These are phyloP conservation scores for Asterophora lycoperdoides DNA, from an alignment of 768 basidiomycete species.

Conservation along the genomic window DNA sequence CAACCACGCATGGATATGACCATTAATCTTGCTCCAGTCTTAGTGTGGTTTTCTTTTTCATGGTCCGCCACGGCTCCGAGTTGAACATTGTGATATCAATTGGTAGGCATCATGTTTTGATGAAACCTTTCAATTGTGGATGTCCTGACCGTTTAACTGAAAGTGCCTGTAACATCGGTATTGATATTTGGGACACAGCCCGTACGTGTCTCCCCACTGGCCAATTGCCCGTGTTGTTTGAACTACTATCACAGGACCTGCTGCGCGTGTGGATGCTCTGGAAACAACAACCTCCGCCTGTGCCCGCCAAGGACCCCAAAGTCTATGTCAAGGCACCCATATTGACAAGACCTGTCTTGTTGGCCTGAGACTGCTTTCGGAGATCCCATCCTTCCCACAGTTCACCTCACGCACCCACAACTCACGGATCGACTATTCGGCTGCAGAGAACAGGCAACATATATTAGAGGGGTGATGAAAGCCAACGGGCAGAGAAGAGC, in stretches of 20 bases:
- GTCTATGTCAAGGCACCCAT: not conserved
- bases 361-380: slow-evolving; percentile 1
- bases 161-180: slow-evolving; percentile 22
- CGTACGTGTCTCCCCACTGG: slow-evolving; percentile 5
- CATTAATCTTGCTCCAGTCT: slow-evolving; percentile 11
- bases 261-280: slow-evolving; percentile 12
- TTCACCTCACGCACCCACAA: too few species aligned
- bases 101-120: slow-evolving; percentile 5
- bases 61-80: slow-evolving; percentile 14
- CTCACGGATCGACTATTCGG: too few species aligned
- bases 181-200: slow-evolving; percentile 22
- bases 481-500: not conserved
- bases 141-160: not conserved
- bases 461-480: too few species aligned
- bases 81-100: slow-evolving; percentile 22
- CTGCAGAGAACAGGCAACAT: too few species aligned
- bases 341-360: not conserved
- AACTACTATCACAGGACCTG: slow-evolving; percentile 4
- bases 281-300: slow-evolving; percentile 1
- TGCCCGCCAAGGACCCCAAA: not conserved
- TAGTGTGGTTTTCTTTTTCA: slow-evolving; percentile 22
- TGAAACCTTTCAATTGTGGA: too few species aligned
- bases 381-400: too few species aligned
- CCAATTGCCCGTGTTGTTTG: not conserved
- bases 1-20: not conserved